Evolutionary conservation across 257 asterid species (phyloP).

Genomic region (Echites panduratus): DNA sequence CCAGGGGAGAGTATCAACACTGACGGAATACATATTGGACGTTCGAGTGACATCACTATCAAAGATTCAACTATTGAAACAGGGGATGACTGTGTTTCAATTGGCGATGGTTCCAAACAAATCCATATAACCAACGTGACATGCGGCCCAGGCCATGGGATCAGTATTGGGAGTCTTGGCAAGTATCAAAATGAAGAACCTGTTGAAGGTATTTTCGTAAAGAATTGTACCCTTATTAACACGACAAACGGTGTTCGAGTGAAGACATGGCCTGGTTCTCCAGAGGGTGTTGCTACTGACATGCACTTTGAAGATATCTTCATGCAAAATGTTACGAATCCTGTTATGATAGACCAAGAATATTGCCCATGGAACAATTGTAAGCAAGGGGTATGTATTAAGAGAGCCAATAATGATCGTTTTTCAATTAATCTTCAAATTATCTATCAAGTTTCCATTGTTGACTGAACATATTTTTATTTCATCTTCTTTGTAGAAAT

Average conservation of each 20-base stretch:
- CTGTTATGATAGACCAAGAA: conserved; percentile 11
- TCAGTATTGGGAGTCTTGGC: conserved; percentile 16
- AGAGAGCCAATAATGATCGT: no score
- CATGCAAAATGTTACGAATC: conserved; percentile 2
- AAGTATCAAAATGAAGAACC: neutral
- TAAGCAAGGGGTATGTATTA: neutral
- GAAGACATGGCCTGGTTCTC: conserved; percentile 12
- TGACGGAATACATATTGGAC: conserved; percentile 9
- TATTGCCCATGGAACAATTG: conserved; percentile 6
- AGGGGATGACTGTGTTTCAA: conserved; percentile 11
- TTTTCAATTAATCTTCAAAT: no score
- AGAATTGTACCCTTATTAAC: conserved; percentile 10
- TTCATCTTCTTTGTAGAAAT: neutral
- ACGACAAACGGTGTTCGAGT: conserved; percentile 9
- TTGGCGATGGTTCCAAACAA: conserved; percentile 3
- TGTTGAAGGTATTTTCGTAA: conserved; percentile 2
- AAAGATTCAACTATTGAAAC: neutral
- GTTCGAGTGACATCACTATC: neutral
- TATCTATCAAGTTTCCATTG: no score
- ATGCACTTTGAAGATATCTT: conserved; percentile 3
- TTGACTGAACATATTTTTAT: no score
- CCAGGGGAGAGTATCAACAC: conserved; percentile 1
- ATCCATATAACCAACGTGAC: neutral
- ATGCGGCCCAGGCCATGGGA: conserved; percentile 12
- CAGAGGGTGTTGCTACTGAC: neutral